Conservation (phyloP, 2,329 filamentous ascomycete genomes). For the Fusarium longipes region DNA sequence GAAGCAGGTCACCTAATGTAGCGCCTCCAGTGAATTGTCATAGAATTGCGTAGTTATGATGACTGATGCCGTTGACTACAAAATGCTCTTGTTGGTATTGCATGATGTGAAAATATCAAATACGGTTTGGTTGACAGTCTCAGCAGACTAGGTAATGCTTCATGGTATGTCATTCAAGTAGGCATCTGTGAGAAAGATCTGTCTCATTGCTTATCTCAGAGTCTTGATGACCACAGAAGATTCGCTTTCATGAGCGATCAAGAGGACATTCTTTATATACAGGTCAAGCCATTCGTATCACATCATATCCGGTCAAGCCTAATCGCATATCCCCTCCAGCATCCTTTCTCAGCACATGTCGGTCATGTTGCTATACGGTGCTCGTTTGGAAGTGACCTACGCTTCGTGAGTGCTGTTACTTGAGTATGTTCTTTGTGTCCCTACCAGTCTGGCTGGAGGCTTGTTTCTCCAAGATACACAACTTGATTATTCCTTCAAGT, state of each 20-base stretch:
- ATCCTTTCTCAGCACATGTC: background rate
- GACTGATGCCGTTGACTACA: background rate
- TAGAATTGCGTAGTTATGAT: background rate
- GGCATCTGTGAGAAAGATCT: conserved; percentile 22
- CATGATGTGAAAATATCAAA: background rate
- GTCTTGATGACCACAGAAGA: conserved; percentile 27
- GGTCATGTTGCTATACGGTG: conserved; percentile 42
- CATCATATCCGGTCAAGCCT: background rate
- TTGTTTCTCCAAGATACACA: conserved; percentile 43
- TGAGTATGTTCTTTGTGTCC: conserved; percentile 46
- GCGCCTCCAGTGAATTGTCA: background rate
- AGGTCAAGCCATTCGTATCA: background rate
- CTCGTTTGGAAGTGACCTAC: conserved; percentile 49
- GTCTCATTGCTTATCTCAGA: conserved; percentile 26
- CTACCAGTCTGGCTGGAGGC: conserved; percentile 37
- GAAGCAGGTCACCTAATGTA: background rate
- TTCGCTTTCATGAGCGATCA: conserved; percentile 18
- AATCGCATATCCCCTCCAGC: background rate
- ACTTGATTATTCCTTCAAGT: conserved; percentile 55
- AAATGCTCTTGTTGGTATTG: background rate
- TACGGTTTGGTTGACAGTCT: background rate
- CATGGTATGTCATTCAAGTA: background rate
- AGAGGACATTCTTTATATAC: conserved; percentile 8
- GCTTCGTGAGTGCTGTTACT: conserved; percentile 48
- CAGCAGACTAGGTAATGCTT: background rate